phyloP scores from a whole-genome alignment of 129 eudicot species.

The Helichrysum umbraculigerum region DNA sequence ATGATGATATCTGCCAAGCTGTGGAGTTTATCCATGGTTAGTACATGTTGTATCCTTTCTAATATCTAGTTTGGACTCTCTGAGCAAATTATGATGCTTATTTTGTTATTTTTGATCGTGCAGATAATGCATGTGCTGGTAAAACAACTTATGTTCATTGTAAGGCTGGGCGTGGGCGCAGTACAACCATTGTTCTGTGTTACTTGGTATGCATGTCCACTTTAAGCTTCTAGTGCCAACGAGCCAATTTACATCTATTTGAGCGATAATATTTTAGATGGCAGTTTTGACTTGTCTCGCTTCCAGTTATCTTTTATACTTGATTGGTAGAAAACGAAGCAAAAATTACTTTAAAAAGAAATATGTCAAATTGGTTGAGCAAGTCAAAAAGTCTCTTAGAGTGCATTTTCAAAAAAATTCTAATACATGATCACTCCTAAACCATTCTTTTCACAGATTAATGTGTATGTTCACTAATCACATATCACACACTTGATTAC shows the following conservation, averaged over 20 bases:
- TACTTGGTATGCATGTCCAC: constrained; percentile 54
- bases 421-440: neutral
- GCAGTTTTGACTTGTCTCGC: neutral
- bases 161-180: constrained; percentile 90
- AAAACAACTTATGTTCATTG: constrained; percentile 84
- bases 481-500: neutral
- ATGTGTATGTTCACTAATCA: neutral
- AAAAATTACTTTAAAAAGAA: neutral
- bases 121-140: constrained; percentile 62
- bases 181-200: constrained; percentile 81
- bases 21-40: constrained; percentile 67
- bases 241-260: neutral
- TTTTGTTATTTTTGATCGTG: constrained; percentile 4
- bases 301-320: neutral
- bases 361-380: neutral
- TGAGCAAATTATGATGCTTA: constrained; percentile 11
- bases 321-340: neutral
- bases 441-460: neutral
- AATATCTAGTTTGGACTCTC: neutral
- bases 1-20: constrained; percentile 56
- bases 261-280: neutral
- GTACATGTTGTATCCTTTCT: neutral
- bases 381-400: neutral
- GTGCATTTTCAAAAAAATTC: neutral
- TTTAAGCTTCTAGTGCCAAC: neutral